Conservation (phyloP, 345 rosid species). For the Citrus hindsii region DNA sequence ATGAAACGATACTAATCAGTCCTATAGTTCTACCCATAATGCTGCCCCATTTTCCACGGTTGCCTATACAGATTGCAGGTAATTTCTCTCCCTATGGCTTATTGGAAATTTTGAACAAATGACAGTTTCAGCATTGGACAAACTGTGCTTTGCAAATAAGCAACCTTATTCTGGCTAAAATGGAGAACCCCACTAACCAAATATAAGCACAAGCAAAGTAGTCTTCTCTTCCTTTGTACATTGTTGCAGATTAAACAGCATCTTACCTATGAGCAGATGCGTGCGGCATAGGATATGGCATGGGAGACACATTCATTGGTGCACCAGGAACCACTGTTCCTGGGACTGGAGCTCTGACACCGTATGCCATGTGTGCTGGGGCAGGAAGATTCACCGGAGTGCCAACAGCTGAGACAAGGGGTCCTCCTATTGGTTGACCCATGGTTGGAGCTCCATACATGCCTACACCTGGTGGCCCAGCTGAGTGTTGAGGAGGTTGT, state of each 20-base stretch:
- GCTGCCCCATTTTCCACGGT: constrained; percentile 23
- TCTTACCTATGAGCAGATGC: constrained; percentile 70
- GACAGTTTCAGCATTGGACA: constrained; percentile 14
- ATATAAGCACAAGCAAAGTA: constrained; percentile 18
- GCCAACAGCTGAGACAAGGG: constrained; percentile 86
- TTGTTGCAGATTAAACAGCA: constrained; percentile 21
- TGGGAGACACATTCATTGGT: constrained; percentile 65
- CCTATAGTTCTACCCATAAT: constrained; percentile 27
- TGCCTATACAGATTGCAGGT: constrained; percentile 37
- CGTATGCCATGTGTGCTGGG: constrained; percentile 70
- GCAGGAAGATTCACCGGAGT: constrained; percentile 82
- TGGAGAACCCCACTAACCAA: constrained; percentile 17
- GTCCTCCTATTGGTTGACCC: constrained; percentile 83
- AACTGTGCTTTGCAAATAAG: constrained; percentile 30
- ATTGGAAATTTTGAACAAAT: constrained; percentile 33
- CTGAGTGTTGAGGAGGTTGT: constrained; percentile 52
- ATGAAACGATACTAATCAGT: constrained; percentile 5
- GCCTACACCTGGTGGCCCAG: constrained; percentile 44
- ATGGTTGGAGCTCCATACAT: constrained; percentile 65
- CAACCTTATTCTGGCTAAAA: constrained; percentile 38
- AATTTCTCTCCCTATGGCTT: constrained; percentile 31
- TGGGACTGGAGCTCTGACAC: constrained; percentile 65
- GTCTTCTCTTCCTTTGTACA: constrained; percentile 50
- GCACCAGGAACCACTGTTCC: constrained; percentile 75
- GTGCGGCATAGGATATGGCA: constrained; percentile 72